Conservation (phyloP, 208 protist species). For the Leishmania amazonensis region DNA sequence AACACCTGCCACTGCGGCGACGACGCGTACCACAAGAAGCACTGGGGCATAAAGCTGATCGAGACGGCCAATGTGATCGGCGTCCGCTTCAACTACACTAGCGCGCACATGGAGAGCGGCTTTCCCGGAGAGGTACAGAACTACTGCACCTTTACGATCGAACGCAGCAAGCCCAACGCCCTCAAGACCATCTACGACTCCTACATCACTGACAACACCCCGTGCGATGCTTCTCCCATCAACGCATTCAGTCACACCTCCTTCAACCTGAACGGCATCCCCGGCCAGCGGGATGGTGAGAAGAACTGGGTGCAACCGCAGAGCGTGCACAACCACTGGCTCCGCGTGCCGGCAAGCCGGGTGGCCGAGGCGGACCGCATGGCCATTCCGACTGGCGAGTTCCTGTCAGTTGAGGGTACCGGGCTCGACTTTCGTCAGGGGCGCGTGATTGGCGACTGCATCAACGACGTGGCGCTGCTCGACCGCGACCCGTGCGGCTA, state of each 20-base stretch:
- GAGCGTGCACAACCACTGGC: conserved; percentile 42
- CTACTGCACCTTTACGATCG: conserved; percentile 51
- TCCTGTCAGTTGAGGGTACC: conserved; percentile 28
- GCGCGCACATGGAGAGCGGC: conserved; percentile 62
- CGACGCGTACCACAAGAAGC: conserved; percentile 66
- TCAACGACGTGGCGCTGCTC: conserved; percentile 34
- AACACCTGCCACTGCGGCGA: conserved; percentile 62
- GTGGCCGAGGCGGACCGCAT: conserved; percentile 38
- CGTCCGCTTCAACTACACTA: conserved; percentile 28
- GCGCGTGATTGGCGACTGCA: conserved; percentile 37
- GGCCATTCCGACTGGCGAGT: conserved; percentile 47
- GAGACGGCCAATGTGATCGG: conserved; percentile 32
- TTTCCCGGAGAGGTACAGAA: conserved; percentile 59
- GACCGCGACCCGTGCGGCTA: conserved; percentile 61
- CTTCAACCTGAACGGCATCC: conserved; percentile 71
- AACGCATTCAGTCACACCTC: conserved; percentile 64
- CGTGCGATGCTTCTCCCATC: conserved; percentile 41
- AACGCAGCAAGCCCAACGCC: conserved; percentile 29
- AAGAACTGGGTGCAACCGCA: conserved; percentile 27
- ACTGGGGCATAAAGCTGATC: conserved; percentile 44
- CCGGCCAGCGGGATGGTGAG: conserved; percentile 22
- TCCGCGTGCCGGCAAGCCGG: conserved; percentile 42
- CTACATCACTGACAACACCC: conserved; percentile 40
- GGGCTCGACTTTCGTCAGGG: conserved; percentile 47
- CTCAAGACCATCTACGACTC: conserved; percentile 47